Evolutionary conservation across 164 flowering plant genomes (phyloP), one percentile per base, ranked within the genome.

Genomic region (Akebia trifoliata): DNA sequence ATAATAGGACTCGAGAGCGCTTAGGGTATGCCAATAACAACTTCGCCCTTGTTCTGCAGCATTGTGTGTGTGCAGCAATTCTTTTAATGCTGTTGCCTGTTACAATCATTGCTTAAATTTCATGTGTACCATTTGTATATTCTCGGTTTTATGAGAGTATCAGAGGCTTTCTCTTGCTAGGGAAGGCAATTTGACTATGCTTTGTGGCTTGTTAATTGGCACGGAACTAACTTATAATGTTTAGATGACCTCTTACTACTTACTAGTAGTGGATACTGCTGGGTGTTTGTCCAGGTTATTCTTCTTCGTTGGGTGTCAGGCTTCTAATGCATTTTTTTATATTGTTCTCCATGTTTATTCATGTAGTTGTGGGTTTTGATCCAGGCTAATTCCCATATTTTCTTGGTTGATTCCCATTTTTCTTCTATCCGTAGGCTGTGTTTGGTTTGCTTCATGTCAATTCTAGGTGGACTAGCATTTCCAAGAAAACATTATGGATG

Each of bases 1-100:
- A 78, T 59, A 87, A 79, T 67, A 74, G 99, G 72, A 94, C 97
- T 44, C 72, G 54, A 15, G 93, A 77, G 31, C 87, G 86, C 49
- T 66, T 94, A 62, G 76, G 84, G 99, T 93, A 78, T 50, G 66
- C 29, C 35, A 44, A 35, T 20, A 18, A 9, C 29, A n/a, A 20
- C 17, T 26, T 17, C 25, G 10, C 14, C 4, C 14, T 11, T 44
- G 20, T 17, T 21, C 15, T 54, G 15, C 36, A 24, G 14, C 44
- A 50, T 7, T 17, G 36, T 31, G 28, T 43, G 30, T 8, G 11
- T 9, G 11, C 43, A 34, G 2, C 14, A 14, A 8, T 22, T 9
- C 26, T 44, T 11, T 34, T 17, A 29, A n/a, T 51, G 4, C 4
- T 32, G 34, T 52, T 43, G 25, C 11, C 8, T 63, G 2, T 35